Percentiles rank a stretch among this genome's conserved stretches.
These are phyloP conservation scores for Trypanosoma cruzi DNA, from an alignment of 208 protist species.

Conservation along the genomic window DNA sequence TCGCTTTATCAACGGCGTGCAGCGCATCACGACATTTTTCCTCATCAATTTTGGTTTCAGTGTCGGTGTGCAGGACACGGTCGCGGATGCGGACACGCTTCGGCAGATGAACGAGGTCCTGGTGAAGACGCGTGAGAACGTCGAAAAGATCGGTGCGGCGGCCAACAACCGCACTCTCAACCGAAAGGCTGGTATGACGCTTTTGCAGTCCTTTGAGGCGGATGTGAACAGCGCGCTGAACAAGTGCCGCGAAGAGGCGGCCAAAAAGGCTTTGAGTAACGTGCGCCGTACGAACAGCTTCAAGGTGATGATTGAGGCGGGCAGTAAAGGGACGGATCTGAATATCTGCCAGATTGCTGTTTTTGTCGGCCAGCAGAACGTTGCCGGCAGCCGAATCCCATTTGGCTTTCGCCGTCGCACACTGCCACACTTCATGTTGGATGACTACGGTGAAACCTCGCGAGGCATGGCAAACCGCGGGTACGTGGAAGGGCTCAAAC, in stretches of 20 bases:
- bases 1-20: constrained; percentile 93
- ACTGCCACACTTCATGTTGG: constrained; percentile 98
- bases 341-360: constrained; percentile 99
- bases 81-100: constrained; percentile 95
- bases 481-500: constrained; percentile 98
- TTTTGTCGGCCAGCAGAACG: constrained; percentile 99
- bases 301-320: constrained; percentile 97
- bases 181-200: constrained; percentile 94
- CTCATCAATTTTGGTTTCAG: constrained; percentile 96
- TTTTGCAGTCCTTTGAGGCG: constrained; percentile 98
- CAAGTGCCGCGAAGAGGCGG: constrained; percentile 92
- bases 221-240: constrained; percentile 96
- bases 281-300: constrained; percentile 94
- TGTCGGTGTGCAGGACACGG: constrained; percentile 98
- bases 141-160: constrained; percentile 92
- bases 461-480: constrained; percentile 99
- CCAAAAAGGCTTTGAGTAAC: constrained; percentile 82
- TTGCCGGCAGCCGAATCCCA: constrained; percentile 98
- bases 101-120: constrained; percentile 93
- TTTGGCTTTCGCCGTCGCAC: constrained; percentile 97
- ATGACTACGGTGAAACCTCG: constrained; percentile 97
- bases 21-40: constrained; percentile 98
- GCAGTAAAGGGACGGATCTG: constrained; percentile 98
- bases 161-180: constrained; percentile 95
- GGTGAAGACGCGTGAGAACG: constrained; percentile 81